Evolutionary conservation across 805 yeast species (phyloP).

Genomic region (Ogataea thermomethanolica): DNA sequence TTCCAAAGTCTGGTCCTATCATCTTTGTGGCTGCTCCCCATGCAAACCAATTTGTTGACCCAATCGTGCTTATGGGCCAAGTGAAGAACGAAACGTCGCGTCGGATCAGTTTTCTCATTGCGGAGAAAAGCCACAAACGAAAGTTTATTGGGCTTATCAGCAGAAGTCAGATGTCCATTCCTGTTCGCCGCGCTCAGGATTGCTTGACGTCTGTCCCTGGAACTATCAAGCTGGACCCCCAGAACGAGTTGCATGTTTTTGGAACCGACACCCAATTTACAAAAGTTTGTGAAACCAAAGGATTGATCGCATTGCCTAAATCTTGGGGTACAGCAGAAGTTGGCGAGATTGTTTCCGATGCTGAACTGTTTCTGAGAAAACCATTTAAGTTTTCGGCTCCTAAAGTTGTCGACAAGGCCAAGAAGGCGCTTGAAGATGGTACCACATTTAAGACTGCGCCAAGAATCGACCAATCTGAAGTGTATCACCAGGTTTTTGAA

Average conservation of each 20-base stretch:
- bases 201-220: constrained; percentile 68
- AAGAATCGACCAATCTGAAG: constrained; percentile 80
- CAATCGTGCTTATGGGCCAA: constrained; percentile 75
- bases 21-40: constrained; percentile 81
- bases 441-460: constrained; percentile 68
- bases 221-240: constrained; percentile 50
- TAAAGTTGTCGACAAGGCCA: constrained; percentile 39
- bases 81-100: constrained; percentile 50
- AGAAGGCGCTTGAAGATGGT: constrained; percentile 45
- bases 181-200: constrained; percentile 92
- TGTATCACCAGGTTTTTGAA: constrained; percentile 79
- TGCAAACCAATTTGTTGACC: constrained; percentile 81
- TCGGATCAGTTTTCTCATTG: constrained; percentile 51
- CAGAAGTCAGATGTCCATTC: constrained; percentile 74
- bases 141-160: constrained; percentile 72
- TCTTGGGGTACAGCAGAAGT: constrained; percentile 76
- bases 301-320: constrained; percentile 73
- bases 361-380: constrained; percentile 62
- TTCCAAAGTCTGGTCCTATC: constrained; percentile 62
- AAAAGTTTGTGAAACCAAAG: constrained; percentile 56
- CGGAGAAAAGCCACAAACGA: constrained; percentile 47
- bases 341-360: constrained; percentile 63
- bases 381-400: constrained; percentile 50
- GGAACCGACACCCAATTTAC: constrained; percentile 71
- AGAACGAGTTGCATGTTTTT: constrained; percentile 40